A percentile compares a stretch with the other conserved stretches of the same genome.
Conservation (phyloP, 352 stramenopile species). For the Pythium sukuiense region DNA sequence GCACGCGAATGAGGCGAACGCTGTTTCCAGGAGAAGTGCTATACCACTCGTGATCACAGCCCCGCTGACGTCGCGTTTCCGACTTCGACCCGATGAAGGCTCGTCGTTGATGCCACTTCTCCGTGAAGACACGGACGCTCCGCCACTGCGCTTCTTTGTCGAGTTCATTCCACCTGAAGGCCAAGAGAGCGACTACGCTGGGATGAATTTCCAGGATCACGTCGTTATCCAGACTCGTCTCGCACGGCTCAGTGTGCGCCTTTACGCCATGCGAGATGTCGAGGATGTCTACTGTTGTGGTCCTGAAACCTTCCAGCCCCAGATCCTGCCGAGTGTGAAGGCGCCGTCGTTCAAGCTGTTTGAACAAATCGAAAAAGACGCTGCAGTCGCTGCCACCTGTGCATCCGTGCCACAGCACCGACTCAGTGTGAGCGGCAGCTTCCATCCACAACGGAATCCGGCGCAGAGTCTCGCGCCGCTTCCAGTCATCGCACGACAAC, state of each 20-base stretch:
- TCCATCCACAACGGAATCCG: slow-evolving; percentile 34
- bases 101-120: slow-evolving; percentile 35
- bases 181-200: slow-evolving; percentile 46
- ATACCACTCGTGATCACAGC: slow-evolving; percentile 53
- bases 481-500: slow-evolving; percentile 8
- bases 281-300: neutral
- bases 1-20: neutral
- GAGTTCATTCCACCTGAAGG: slow-evolving; percentile 40
- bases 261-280: slow-evolving; percentile 36
- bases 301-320: slow-evolving; percentile 30
- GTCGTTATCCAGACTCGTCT: slow-evolving; percentile 61
- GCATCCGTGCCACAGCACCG: neutral
- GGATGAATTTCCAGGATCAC: slow-evolving; percentile 71
- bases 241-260: slow-evolving; percentile 40
- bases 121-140: neutral
- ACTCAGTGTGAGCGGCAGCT: slow-evolving; percentile 33
- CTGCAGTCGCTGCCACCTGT: neutral
- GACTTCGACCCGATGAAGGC: slow-evolving; percentile 2
- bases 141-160: slow-evolving; percentile 29
- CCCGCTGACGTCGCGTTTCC: slow-evolving; percentile 52
- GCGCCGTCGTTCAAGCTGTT: slow-evolving; percentile 59
- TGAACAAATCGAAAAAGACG: slow-evolving; percentile 41
- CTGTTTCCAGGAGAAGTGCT: neutral
- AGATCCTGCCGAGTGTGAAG: slow-evolving; percentile 36
- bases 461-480: slow-evolving; percentile 21